Percentiles rank a stretch among this genome's conserved stretches.
phyloP scores from a whole-genome alignment of 2,329 filamentous ascomycete species.

The Scytalidium lignicola region DNA sequence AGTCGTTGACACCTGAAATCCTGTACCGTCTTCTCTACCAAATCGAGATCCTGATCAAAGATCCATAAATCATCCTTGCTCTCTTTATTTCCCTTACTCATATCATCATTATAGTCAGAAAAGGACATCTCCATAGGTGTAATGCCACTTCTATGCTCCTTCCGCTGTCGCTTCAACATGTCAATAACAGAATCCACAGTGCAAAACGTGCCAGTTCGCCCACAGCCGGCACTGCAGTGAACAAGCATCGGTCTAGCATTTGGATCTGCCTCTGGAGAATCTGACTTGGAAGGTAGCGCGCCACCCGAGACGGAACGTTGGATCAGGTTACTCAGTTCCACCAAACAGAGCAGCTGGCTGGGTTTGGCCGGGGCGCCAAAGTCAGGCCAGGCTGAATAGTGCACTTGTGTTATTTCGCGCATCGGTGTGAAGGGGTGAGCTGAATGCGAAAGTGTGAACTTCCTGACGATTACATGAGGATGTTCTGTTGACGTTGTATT shows the following conservation, averaged over 20 bases:
- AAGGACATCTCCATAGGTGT: conserved; percentile 39
- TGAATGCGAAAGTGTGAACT: conserved; percentile 76
- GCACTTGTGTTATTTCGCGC: conserved; percentile 88
- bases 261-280: conserved; percentile 54
- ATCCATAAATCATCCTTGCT: conserved; percentile 57
- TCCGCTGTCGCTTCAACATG: conserved; percentile 84
- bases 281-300: conserved; percentile 33
- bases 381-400: conserved; percentile 96
- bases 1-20: conserved; percentile 84
- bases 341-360: conserved; percentile 75
- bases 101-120: conserved; percentile 15
- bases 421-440: conserved; percentile 77
- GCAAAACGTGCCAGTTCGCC: conserved; percentile 92
- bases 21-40: conserved; percentile 82
- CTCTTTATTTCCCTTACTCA: conserved; percentile 13
- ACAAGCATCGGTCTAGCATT: conserved; percentile 71
- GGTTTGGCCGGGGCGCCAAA: conserved; percentile 91
- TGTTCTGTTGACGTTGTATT: conserved; percentile 41
- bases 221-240: conserved; percentile 94
- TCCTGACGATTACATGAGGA: conserved; percentile 77
- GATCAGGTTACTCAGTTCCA: conserved; percentile 81
- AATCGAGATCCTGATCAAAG: conserved; percentile 64
- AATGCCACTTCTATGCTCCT: conserved; percentile 27
- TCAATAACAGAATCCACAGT: conserved; percentile 94
- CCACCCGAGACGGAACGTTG: conserved; percentile 43